These are phyloP conservation scores for Populus nigra DNA, from an alignment of 345 rosid species.

Conservation along the genomic window DNA sequence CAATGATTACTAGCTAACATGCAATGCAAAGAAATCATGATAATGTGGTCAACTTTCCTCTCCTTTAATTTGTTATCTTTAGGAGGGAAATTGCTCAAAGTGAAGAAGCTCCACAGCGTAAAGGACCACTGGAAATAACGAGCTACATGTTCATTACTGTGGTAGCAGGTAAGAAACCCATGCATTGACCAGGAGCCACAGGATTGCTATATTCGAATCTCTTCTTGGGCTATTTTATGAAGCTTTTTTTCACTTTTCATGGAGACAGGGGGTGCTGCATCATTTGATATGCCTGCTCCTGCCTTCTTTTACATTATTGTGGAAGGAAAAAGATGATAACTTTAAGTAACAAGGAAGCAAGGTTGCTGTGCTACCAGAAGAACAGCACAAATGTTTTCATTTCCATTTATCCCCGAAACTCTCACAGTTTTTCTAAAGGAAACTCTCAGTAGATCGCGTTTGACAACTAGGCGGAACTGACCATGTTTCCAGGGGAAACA, in stretches of 20 bases:
- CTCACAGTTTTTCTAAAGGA: too few relatives aligned
- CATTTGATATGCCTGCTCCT: background rate
- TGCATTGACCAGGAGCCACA: slow-evolving; percentile 8
- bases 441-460: too few relatives aligned
- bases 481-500: too few relatives aligned
- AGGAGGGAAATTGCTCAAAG: too few relatives aligned
- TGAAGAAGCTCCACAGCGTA: too few relatives aligned
- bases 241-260: background rate
- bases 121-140: too few relatives aligned
- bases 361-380: background rate
- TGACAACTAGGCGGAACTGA: too few relatives aligned
- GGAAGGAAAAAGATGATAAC: slow-evolving; percentile 11
- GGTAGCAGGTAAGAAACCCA: slow-evolving; percentile 1
- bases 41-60: background rate
- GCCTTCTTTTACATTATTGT: background rate
- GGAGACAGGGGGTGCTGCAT: background rate
- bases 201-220: background rate
- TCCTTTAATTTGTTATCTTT: background rate
- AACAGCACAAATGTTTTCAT: background rate
- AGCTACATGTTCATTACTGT: background rate
- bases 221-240: background rate
- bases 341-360: slow-evolving; percentile 30
- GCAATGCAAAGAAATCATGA: background rate
- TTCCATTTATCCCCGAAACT: background rate
- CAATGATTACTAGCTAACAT: too few relatives aligned